These are phyloP conservation scores for Amaranthus palmeri DNA, from an alignment of 148 eudicot species.

Conservation along the genomic window DNA sequence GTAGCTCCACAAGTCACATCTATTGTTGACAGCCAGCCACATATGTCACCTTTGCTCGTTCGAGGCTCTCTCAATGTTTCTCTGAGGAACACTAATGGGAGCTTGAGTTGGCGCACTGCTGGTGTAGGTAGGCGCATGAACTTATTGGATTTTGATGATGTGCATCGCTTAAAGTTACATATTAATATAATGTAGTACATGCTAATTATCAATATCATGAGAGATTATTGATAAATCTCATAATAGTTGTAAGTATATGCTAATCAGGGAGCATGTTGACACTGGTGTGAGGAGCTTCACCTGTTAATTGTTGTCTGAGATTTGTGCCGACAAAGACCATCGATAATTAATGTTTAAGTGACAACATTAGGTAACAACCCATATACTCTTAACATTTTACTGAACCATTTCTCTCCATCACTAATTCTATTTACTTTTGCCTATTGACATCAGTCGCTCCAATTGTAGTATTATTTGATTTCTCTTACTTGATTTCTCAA, in stretches of 20 bases:
- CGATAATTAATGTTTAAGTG: slow-evolving; percentile 62
- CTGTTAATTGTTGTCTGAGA: no score
- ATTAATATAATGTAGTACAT: no score
- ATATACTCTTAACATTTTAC: slow-evolving; percentile 33
- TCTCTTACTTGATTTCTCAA: no score
- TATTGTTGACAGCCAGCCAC: slow-evolving; percentile 80
- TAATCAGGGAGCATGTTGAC: no score
- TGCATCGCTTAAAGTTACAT: no score
- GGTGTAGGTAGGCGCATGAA: slow-evolving; percentile 83
- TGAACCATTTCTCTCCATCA: slow-evolving; percentile 46
- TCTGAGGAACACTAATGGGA: slow-evolving; percentile 78
- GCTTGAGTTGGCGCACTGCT: slow-evolving; percentile 89
- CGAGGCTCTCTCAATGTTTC: slow-evolving; percentile 97
- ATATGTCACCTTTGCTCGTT: slow-evolving; percentile 96
- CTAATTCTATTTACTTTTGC: slow-evolving; percentile 34
- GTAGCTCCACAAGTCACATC: slow-evolving; percentile 60
- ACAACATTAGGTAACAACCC: slow-evolving; percentile 54
- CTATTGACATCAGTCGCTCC: no score
- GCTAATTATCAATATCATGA: no score
- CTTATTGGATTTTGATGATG: no score
- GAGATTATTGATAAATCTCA: no score
- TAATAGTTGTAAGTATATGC: no score
- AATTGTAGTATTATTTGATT: no score
- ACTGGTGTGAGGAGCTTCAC: no score
- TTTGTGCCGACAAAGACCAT: slow-evolving; percentile 54